Evolutionary conservation across 108 stramenopile genomes (phyloP).

Genomic region (Aurantiochytrium sp.): DNA sequence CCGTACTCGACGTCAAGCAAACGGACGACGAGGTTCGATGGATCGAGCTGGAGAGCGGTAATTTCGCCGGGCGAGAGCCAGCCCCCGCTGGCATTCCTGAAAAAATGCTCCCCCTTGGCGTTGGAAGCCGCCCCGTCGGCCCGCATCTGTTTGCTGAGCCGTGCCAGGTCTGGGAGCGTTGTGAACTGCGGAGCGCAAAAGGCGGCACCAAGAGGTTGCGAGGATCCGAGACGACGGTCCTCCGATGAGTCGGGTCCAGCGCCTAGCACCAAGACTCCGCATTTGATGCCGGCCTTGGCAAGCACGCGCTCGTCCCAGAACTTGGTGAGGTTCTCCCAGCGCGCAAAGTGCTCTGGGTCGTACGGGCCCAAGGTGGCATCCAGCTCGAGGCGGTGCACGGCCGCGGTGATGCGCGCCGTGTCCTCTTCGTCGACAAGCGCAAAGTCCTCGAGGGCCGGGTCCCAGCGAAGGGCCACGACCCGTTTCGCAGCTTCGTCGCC

Average conservation of each 20-base stretch:
- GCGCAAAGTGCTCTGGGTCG: neutral
- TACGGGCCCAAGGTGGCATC: neutral
- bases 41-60: neutral
- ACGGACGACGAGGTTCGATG: neutral
- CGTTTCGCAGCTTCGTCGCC: neutral
- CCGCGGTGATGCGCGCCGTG: neutral
- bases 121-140: neutral
- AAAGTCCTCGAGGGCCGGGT: neutral
- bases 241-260: too few relatives aligned
- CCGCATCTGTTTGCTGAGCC: neutral
- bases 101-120: neutral
- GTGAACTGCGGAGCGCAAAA: neutral
- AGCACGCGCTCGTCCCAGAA: neutral
- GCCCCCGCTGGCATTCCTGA: neutral
- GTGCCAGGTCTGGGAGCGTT: neutral
- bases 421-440: slow-evolving; percentile 7
- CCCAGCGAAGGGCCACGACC: neutral
- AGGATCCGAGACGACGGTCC: too few relatives aligned
- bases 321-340: neutral
- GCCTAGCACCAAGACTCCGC: neutral
- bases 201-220: neutral
- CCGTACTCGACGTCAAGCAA: neutral
- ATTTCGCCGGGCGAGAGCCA: neutral
- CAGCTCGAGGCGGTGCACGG: neutral
- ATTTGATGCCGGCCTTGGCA: neutral